phyloP scores from a whole-genome alignment of 2,329 filamentous ascomycete genomes.

The Parafenestella ontariensis region DNA sequence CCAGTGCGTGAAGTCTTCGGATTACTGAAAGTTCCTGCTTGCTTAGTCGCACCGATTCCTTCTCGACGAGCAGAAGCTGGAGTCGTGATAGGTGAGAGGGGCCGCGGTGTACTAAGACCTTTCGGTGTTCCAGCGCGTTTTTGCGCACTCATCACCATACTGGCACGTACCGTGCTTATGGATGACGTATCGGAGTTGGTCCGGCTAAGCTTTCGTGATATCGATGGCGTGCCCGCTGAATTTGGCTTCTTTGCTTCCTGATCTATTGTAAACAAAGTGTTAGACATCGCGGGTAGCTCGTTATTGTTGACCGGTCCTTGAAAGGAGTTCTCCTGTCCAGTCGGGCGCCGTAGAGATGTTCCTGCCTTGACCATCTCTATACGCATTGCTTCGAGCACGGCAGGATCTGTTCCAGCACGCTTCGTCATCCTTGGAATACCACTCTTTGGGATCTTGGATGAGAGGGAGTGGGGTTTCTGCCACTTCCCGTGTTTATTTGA shows the following conservation, averaged over 20 bases:
- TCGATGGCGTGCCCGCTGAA: neutral
- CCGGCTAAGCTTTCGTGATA: neutral
- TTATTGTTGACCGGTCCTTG: constrained; percentile 7
- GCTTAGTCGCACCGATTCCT: neutral
- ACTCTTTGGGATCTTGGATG: neutral
- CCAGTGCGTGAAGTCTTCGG: neutral
- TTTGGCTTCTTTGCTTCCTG: neutral
- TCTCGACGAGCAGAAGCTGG: neutral
- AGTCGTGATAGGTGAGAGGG: neutral
- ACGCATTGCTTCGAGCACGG: constrained; percentile 6
- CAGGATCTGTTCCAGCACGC: constrained; percentile 2
- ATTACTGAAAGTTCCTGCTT: neutral
- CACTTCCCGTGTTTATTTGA: constrained; percentile 1
- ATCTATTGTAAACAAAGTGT: neutral
- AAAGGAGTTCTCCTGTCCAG: constrained; percentile 4
- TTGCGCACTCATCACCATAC: neutral
- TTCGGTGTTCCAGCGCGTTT: neutral
- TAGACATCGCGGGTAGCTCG: constrained; percentile 6
- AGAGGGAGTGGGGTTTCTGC: neutral
- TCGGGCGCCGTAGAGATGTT: constrained; percentile 14
- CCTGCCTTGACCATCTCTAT: constrained; percentile 14
- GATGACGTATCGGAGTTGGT: constrained; percentile 3
- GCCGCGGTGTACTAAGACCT: neutral
- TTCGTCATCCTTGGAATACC: neutral
- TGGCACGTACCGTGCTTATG: neutral